These are phyloP conservation scores for Kurtzmaniella quercitrusa DNA, from an alignment of 1,139 yeast genomes.

Conservation along the genomic window DNA sequence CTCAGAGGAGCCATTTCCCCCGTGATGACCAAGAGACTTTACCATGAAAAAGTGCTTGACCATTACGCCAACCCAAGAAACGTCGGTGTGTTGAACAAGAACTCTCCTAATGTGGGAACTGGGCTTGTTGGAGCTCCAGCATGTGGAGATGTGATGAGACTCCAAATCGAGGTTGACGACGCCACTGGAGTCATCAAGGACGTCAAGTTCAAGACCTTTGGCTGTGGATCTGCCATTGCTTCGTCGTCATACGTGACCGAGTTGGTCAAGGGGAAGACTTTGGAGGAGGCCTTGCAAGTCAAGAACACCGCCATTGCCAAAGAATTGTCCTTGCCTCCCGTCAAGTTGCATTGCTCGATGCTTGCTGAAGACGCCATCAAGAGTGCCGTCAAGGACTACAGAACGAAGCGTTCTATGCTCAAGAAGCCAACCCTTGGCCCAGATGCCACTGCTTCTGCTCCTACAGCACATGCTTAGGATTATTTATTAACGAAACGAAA, in stretches of 20 bases:
- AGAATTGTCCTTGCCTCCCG: conserved; percentile 93
- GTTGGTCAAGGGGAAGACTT: conserved; percentile 88
- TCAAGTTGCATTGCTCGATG: conserved; percentile 96
- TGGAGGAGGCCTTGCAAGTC: conserved; percentile 89
- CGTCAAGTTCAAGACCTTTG: conserved; percentile 96
- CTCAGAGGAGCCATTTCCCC: conserved; percentile 5
- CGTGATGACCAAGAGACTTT: conserved; percentile 24
- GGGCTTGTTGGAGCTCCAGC: conserved; percentile 99
- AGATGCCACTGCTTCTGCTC: conserved; percentile 26
- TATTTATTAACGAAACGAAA: background rate
- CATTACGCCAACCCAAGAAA: conserved; percentile 96
- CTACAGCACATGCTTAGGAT: conserved; percentile 11
- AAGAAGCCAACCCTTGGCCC: conserved; percentile 51
- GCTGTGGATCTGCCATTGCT: conserved; percentile 98
- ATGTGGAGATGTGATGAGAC: conserved; percentile 98
- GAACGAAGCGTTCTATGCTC: conserved; percentile 53
- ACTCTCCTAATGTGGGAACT: conserved; percentile 79
- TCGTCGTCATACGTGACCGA: conserved; percentile 93
- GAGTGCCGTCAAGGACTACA: conserved; percentile 93
- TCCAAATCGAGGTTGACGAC: conserved; percentile 90
- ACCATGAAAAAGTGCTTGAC: conserved; percentile 80
- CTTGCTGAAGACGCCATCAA: conserved; percentile 98
- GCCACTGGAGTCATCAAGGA: conserved; percentile 87
- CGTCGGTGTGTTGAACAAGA: conserved; percentile 88
- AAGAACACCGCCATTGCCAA: conserved; percentile 90